Conservation (phyloP, 148 eudicot species). For the Fagopyrum esculentum region DNA sequence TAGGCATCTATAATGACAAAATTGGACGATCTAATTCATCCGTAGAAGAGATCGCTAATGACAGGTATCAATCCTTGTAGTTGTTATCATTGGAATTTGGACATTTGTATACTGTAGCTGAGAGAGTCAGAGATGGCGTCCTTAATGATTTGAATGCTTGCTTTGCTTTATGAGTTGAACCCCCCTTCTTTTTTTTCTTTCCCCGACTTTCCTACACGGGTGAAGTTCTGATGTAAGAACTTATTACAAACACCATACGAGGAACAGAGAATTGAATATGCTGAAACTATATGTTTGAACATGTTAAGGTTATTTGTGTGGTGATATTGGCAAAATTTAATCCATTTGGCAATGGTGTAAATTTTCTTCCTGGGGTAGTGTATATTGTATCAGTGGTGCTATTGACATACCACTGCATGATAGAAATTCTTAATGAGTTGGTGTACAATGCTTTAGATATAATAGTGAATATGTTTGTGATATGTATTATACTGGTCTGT, state of each 20-base stretch:
- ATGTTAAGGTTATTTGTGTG: too few species aligned
- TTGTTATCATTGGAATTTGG: neutral
- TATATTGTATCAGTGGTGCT: neutral
- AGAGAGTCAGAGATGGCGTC: neutral
- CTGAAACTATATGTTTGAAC: too few species aligned
- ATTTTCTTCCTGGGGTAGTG: neutral
- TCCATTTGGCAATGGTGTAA: neutral
- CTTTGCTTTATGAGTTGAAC: too few species aligned
- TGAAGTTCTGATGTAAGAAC: too few species aligned
- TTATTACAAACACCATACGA: too few species aligned
- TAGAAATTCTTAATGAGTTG: too few species aligned
- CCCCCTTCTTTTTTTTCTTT: too few species aligned
- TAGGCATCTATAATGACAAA: constrained; percentile 41
- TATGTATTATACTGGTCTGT: neutral
- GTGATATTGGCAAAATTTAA: too few species aligned
- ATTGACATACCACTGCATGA: too few species aligned
- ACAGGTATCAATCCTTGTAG: constrained; percentile 34
- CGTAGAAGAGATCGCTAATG: constrained; percentile 38
- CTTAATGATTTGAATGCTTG: neutral
- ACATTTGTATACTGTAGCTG: neutral
- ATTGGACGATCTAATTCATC: constrained; percentile 33
- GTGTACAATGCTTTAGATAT: neutral
- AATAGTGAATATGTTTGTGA: neutral
- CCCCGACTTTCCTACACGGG: too few species aligned
- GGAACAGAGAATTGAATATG: too few species aligned